Evolutionary conservation across 176 grass and related monocot genomes (phyloP), one percentile per base, ranked within the genome.

Genomic region (Ensete ventricosum): DNA sequence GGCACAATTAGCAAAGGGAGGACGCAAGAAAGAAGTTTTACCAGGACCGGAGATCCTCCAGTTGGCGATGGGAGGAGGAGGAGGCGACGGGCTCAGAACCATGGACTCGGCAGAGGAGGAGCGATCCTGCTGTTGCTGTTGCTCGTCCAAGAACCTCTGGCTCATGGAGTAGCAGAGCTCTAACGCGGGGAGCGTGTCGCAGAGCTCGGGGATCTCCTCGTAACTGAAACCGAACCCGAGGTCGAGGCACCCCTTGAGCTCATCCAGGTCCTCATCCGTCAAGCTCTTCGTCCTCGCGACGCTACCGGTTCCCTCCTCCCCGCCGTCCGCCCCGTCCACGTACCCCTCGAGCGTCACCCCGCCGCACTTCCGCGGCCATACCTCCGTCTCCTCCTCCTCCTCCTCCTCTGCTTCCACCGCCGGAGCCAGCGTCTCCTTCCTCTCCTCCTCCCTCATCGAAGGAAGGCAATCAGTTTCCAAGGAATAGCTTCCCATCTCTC

Each of bases 81-180:
- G 6, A 3, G 57, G 57, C 17, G 57, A 20, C 6, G 57, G 7
- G 57, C 14, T 19, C 17, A 19, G 14, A 17, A n/a, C 57, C 6
- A n/a, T n/a, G 57, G 20, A 14, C 20, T 62, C 57, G 57, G 6
- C 57, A n/a, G 57, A 62, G 57, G 57, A 62, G 17, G 12, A 62
- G 57, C 57, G 57, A 62, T 62, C 57, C 10, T 17, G 57, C 6
- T 62, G 57, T 9, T 62, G 57, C 13, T 62, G 57, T n/a, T 62
- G 57, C 57, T 62, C 57, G 13, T 62, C 57, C 57, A 62, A 17
- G 57, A 62, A 62, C 57, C 57, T 62, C 20, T 62, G 13, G 57
- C 57, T 62, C 57, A 62, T 62, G 57, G 57, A 62, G 57, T 62
- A 62, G 57, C 57, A 62, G 12, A 62, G 57, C 13, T 62, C 57